Percentiles rank a stretch among this genome's conserved stretches.
Evolutionary conservation across 768 basidiomycete genomes (phyloP).

Genomic region (Multifurca ochricompacta): DNA sequence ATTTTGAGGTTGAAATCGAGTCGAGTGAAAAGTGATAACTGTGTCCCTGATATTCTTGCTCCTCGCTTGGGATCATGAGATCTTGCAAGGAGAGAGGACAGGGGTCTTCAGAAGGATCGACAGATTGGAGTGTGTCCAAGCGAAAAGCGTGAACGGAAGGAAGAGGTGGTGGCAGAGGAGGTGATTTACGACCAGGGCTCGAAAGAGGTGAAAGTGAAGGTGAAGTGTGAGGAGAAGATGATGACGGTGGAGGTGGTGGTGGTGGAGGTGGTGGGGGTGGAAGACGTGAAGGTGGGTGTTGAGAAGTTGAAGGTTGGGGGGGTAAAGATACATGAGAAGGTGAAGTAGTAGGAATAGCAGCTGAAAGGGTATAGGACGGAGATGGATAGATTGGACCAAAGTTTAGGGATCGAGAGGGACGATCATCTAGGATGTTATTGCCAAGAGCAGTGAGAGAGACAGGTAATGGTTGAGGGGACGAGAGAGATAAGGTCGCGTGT

Average conservation of each 20-base stretch:
- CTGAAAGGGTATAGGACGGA: constrained; percentile 17
- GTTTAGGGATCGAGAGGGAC: constrained; percentile 10
- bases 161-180: constrained; percentile 1
- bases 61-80: constrained; percentile 17
- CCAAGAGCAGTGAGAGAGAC: no score
- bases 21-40: constrained; percentile 16
- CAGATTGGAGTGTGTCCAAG: constrained; percentile 14
- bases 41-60: constrained; percentile 18
- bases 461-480: constrained; percentile 6
- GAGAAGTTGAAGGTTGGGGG: not conserved
- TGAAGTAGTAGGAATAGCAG: constrained; percentile 6
- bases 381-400: constrained; percentile 12
- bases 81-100: constrained; percentile 21
- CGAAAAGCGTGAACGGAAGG: constrained; percentile 17
- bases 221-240: constrained; percentile 2
- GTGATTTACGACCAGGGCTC: constrained; percentile 2
- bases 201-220: constrained; percentile 11
- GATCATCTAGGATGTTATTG: constrained; percentile 3
- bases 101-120: constrained; percentile 20
- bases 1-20: constrained; percentile 4
- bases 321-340: not conserved
- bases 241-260: not conserved
- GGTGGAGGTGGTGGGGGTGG: not conserved
- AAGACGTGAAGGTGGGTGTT: not conserved
- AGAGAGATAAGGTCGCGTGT: not conserved